Evolutionary conservation across 257 asterid genomes (phyloP).

Genomic region (Plantago ovata): DNA sequence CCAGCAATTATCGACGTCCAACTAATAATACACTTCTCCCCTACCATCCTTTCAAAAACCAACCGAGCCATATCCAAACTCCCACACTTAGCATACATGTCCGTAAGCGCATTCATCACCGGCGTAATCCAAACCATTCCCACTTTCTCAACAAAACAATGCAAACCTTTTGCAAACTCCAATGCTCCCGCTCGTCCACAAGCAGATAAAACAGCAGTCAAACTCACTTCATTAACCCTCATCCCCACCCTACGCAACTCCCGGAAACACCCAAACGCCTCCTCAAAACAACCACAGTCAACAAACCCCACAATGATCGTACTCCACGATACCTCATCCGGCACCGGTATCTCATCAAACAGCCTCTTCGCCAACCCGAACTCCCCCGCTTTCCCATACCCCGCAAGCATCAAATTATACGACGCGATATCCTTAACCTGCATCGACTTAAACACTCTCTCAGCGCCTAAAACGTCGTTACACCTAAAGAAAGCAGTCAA

Average conservation of each 20-base stretch:
- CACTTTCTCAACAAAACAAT: slow-evolving; percentile 57
- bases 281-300: slow-evolving; percentile 47
- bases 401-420: slow-evolving; percentile 80
- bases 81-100: slow-evolving; percentile 78
- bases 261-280: slow-evolving; percentile 48
- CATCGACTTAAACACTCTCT: slow-evolving; percentile 45
- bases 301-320: slow-evolving; percentile 63
- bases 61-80: slow-evolving; percentile 60
- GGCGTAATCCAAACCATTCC: slow-evolving; percentile 64
- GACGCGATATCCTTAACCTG: slow-evolving; percentile 58
- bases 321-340: slow-evolving; percentile 81
- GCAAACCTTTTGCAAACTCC: slow-evolving; percentile 55
- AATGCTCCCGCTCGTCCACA: slow-evolving; percentile 78
- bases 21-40: slow-evolving; percentile 51
- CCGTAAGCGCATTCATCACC: slow-evolving; percentile 71
- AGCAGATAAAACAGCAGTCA: slow-evolving; percentile 71
- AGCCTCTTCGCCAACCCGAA: slow-evolving; percentile 43
- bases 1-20: slow-evolving; percentile 82
- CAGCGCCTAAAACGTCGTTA: slow-evolving; percentile 46
- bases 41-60: slow-evolving; percentile 61
- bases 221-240: slow-evolving; percentile 73
- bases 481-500: slow-evolving; percentile 62
- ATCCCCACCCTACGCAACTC: slow-evolving; percentile 45
- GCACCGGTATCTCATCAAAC: slow-evolving; percentile 51
- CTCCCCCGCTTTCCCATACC: slow-evolving; percentile 58